Conservation (phyloP, 495 filamentous ascomycete species). For the Penicillium chermesinum region DNA sequence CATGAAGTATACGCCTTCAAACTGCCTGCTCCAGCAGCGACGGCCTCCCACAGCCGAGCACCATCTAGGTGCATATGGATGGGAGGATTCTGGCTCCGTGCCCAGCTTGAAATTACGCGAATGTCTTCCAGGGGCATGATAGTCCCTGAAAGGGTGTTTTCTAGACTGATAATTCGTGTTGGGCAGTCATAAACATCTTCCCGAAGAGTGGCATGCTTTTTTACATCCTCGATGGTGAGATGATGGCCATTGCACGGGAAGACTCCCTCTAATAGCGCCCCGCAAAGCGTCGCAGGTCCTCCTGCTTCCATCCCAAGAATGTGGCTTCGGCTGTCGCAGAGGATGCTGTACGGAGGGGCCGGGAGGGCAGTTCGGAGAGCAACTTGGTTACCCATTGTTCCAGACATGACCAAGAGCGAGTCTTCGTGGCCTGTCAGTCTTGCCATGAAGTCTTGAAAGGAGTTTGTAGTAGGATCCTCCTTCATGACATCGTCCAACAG, state of each 20-base stretch:
- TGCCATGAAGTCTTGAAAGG: not conserved
- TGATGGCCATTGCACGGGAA: constrained; percentile 57
- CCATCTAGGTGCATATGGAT: constrained; percentile 81
- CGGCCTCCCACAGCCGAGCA: constrained; percentile 77
- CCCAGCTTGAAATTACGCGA: constrained; percentile 62
- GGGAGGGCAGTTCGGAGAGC: constrained; percentile 43
- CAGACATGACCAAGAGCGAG: constrained; percentile 57
- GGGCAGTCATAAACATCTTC: constrained; percentile 52
- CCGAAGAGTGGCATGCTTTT: constrained; percentile 42
- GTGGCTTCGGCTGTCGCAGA: constrained; percentile 46
- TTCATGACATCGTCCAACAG: not conserved
- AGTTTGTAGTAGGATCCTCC: not conserved
- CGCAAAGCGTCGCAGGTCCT: constrained; percentile 42
- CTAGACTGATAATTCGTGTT: constrained; percentile 73
- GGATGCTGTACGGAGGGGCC: constrained; percentile 46
- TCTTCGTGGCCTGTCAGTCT: not conserved
- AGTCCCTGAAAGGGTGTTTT: constrained; percentile 79
- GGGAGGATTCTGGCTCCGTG: constrained; percentile 46
- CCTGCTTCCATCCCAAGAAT: constrained; percentile 48
- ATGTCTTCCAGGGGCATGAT: constrained; percentile 72
- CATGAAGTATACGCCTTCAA: not conserved
- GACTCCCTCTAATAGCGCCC: constrained; percentile 37
- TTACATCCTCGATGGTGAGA: constrained; percentile 71
- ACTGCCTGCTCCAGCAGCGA: constrained; percentile 38
- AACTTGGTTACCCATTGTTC: constrained; percentile 74